Evolutionary conservation across 2,329 filamentous ascomycete species (phyloP), one percentile per base, ranked within the genome.

Genomic region (Calonectria pseudoreteaudii): DNA sequence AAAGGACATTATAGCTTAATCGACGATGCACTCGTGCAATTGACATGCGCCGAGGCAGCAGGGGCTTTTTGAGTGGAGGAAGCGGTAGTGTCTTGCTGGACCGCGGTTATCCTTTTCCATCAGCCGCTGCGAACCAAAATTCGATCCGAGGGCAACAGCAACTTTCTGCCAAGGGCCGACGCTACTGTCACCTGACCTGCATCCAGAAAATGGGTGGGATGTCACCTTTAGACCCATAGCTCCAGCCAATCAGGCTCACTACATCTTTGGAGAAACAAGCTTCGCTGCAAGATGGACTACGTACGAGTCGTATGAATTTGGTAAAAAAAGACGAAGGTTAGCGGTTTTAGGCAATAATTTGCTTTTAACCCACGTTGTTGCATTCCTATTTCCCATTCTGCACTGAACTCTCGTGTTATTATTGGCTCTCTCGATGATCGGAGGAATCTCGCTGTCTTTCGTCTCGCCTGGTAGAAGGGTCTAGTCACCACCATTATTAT

Each of bases 1-100:
- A 83, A 89, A 88, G 83, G 90, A 91, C 91, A 93, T 92, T 86
- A 87, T 82, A 82, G 80, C 74, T 76, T 69, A 79, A 78, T 77
- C 80, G 74, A 79, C 82, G 79, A 85, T 85, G 84, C 85, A 83
- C 83, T 83, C 74, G 76, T 73, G 81, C 80, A 68, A 74, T 75
- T 73, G 73, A 68, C 75, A 78, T 78, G 78, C 77, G 87, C 86
- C 82, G 79, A 84, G 34, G 68, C 67, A 75, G 70, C 74, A 74
- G 74, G 70, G 53, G 72, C 52, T 38, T 67, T 70, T 30, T 62
- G 28, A 67, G 68, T 62, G 52, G 73, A 41, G 66, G 38, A 31
- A 20, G 74, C 67, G 65, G 69, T 72, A 53, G 38, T 74, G 71
- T 70, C 74, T 75, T 76, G 69, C 65, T 72, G 73, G 68, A 74